Evolutionary conservation across 441 rosid genomes (phyloP).

Genomic region (Breynia disticha): DNA sequence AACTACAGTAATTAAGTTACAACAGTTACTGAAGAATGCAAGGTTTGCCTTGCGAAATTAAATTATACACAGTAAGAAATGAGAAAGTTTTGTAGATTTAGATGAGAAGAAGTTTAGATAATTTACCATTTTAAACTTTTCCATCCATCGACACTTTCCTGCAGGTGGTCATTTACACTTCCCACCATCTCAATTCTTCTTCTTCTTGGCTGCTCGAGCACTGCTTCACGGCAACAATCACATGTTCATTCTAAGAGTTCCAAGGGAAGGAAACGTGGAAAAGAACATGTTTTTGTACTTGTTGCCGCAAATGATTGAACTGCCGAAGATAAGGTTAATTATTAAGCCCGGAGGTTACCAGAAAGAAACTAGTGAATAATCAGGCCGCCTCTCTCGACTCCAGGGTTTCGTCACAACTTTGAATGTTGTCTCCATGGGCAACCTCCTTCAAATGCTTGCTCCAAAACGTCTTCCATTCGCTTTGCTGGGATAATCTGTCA

Average conservation of each 20-base stretch:
- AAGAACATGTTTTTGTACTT: neutral
- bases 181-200: neutral
- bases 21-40: neutral
- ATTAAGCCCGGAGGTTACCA: too few species aligned
- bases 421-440: conserved; percentile 83
- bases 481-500: conserved; percentile 75
- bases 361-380: too few species aligned
- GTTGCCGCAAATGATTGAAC: neutral
- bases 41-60: conserved; percentile 7
- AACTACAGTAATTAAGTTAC: neutral
- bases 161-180: neutral
- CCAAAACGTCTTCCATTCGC: conserved; percentile 91
- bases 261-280: neutral
- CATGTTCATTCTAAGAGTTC: neutral
- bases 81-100: conserved; percentile 6
- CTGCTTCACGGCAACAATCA: neutral
- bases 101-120: neutral
- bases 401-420: conserved; percentile 42
- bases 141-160: too few species aligned
- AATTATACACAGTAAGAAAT: conserved; percentile 2
- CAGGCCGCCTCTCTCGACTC: too few species aligned
- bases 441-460: conserved; percentile 90
- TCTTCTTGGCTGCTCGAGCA: neutral
- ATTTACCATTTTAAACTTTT: conserved; percentile 1
- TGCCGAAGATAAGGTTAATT: conserved; percentile 4